Percentiles rank a stretch among this genome's conserved stretches.
Conservation (phyloP, 441 rosid species). For the Populus tomentosa region DNA sequence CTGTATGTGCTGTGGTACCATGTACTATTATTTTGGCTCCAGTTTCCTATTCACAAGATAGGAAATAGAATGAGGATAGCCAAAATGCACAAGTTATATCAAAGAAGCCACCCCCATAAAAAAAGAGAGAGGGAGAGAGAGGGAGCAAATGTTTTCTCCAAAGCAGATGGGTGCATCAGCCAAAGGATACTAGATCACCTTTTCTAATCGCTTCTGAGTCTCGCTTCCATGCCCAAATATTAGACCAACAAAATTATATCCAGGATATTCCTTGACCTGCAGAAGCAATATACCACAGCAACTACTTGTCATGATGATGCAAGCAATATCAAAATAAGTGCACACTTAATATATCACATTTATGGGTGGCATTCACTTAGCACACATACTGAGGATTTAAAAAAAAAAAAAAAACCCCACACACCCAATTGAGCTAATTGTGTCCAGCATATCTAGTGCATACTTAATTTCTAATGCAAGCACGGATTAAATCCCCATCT, state of each 20-base stretch:
- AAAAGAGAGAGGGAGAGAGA: too few relatives aligned
- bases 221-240: slow-evolving; percentile 81
- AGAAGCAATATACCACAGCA: slow-evolving; percentile 14
- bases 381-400: neutral
- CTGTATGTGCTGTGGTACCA: slow-evolving; percentile 50
- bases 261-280: slow-evolving; percentile 74
- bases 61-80: neutral
- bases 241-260: slow-evolving; percentile 61
- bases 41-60: slow-evolving; percentile 56
- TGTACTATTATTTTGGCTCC: slow-evolving; percentile 65
- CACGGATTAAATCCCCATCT: neutral
- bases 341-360: too few relatives aligned
- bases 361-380: neutral
- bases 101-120: neutral
- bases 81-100: neutral
- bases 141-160: neutral
- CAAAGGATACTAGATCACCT: slow-evolving; percentile 35
- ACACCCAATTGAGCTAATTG: slow-evolving; percentile 1
- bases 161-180: neutral
- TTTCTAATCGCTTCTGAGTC: slow-evolving; percentile 67
- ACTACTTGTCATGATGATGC: slow-evolving; percentile 1
- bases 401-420: neutral
- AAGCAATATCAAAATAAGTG: neutral
- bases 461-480: neutral
- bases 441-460: neutral